Percentiles rank a stretch among this genome's conserved stretches.
phyloP scores from a whole-genome alignment of 345 rosid species.

The Salix brachista region DNA sequence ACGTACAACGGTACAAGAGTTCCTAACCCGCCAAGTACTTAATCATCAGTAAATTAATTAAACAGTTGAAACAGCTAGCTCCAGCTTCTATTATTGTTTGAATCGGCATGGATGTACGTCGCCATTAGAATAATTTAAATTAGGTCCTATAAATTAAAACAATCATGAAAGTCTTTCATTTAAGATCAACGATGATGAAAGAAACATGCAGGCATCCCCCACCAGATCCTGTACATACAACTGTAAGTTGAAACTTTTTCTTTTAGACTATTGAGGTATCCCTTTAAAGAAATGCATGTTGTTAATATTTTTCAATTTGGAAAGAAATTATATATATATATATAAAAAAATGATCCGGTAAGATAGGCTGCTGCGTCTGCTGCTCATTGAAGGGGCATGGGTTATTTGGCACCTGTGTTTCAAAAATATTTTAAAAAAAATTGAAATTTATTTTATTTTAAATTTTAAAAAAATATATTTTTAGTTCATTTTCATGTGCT shows the following conservation, averaged over 20 bases:
- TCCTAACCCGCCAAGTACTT: neutral
- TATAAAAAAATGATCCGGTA: neutral
- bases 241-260: neutral
- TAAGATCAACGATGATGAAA: too few relatives aligned
- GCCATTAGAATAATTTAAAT: too few relatives aligned
- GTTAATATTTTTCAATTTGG: neutral
- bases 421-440: too few relatives aligned
- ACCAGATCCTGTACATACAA: too few relatives aligned
- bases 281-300: neutral
- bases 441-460: too few relatives aligned
- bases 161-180: too few relatives aligned
- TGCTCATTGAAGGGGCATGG: neutral
- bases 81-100: neutral
- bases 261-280: neutral
- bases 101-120: neutral
- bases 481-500: fast-evolving
- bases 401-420: too few relatives aligned
- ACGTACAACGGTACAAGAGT: too few relatives aligned
- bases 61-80: too few relatives aligned
- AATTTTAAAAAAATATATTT: too few relatives aligned
- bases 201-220: neutral
- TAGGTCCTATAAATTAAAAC: too few relatives aligned
- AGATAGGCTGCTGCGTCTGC: neutral
- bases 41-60: neutral
- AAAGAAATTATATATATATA: too few relatives aligned